Percentiles rank a stretch among this genome's conserved stretches.
Evolutionary conservation across 2,329 filamentous ascomycete species (phyloP).

Genomic region (Stemphylium lycopersici): DNA sequence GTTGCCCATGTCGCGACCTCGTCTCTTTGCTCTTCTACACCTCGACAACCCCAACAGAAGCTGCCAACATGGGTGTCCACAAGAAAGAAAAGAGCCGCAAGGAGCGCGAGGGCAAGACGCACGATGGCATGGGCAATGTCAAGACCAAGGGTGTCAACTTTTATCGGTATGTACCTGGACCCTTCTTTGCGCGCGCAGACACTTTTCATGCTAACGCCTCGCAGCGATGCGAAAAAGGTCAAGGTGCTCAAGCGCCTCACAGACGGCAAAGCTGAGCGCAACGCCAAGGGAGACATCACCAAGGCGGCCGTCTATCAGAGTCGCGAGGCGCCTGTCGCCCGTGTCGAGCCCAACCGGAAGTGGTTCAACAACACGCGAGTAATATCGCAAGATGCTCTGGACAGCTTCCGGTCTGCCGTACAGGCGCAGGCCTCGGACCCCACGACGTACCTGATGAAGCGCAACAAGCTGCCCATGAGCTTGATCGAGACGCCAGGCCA

Average conservation of each 20-base stretch:
- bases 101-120: constrained; percentile 81
- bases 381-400: constrained; percentile 87
- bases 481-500: constrained; percentile 79
- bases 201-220: neutral
- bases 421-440: constrained; percentile 88
- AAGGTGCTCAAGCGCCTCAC: constrained; percentile 91
- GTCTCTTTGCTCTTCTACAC: constrained; percentile 20
- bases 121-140: constrained; percentile 90
- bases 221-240: constrained; percentile 76
- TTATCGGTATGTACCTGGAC: constrained; percentile 61
- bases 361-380: constrained; percentile 96
- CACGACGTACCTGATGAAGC: constrained; percentile 92
- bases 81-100: constrained; percentile 91
- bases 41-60: constrained; percentile 10
- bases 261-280: constrained; percentile 80
- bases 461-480: constrained; percentile 96
- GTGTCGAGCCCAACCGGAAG: constrained; percentile 94
- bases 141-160: constrained; percentile 98
- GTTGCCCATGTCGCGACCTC: constrained; percentile 20
- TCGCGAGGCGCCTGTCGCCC: constrained; percentile 77
- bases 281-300: constrained; percentile 81
- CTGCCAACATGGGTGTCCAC: constrained; percentile 74
- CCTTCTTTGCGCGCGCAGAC: neutral
- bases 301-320: constrained; percentile 86
- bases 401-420: constrained; percentile 88